Conservation (phyloP, 208 protist genomes). For the Wallacemonas sp. region DNA sequence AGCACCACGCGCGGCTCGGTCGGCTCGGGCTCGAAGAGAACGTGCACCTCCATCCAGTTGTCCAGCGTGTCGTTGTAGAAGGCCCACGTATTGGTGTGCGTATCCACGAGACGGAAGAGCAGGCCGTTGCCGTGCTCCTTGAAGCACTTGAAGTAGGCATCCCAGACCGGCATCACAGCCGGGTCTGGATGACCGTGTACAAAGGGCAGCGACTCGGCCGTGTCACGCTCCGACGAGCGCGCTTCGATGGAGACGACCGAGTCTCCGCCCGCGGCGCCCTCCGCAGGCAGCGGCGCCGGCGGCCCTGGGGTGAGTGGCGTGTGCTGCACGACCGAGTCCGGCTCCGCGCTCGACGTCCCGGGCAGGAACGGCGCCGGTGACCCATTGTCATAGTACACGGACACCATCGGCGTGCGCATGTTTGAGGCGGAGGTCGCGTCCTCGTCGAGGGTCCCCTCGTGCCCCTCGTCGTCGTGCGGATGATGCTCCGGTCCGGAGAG, state of each 20-base stretch:
- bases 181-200: conserved; percentile 49
- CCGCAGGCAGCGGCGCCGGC: background rate
- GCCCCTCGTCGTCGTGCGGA: conserved; percentile 19
- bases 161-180: conserved; percentile 30
- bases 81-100: conserved; percentile 44
- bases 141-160: conserved; percentile 76
- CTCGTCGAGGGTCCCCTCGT: conserved; percentile 25
- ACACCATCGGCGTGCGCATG: conserved; percentile 25
- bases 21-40: conserved; percentile 39
- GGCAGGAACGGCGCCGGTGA: background rate
- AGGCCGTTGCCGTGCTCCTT: conserved; percentile 79
- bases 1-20: conserved; percentile 29
- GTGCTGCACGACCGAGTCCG: background rate
- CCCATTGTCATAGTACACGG: conserved; percentile 18
- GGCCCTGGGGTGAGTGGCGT: background rate
- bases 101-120: conserved; percentile 73
- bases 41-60: conserved; percentile 45
- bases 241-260: background rate
- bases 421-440: conserved; percentile 24
- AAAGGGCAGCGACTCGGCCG: conserved; percentile 35
- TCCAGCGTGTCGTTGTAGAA: conserved; percentile 85
- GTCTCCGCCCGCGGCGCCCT: too few relatives aligned
- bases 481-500: conserved; percentile 19
- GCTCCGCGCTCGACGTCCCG: background rate
- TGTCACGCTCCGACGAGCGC: background rate